Evolutionary conservation across 192 early-diverging fungal species (phyloP).

Genomic region (Pilaira anomala): DNA sequence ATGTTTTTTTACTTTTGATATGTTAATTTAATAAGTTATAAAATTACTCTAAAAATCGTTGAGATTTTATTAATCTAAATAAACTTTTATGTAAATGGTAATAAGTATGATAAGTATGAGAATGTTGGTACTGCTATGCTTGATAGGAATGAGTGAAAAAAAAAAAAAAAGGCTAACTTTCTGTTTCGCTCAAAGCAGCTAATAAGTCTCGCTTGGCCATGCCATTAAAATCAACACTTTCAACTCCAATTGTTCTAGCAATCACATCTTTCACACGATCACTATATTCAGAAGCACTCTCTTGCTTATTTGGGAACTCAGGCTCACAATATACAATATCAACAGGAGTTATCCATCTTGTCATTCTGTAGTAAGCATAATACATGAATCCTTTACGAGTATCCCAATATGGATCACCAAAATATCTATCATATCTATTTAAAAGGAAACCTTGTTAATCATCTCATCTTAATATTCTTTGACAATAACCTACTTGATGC

Average conservation of each 20-base stretch:
- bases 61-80: too few species aligned
- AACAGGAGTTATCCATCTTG: conserved; percentile 25
- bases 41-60: too few species aligned
- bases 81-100: too few species aligned
- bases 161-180: not conserved
- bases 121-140: too few species aligned
- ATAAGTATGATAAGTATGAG: too few species aligned
- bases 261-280: conserved; percentile 13
- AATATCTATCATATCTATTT: conserved; percentile 15
- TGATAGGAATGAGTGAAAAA: too few species aligned
- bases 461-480: not conserved
- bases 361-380: conserved; percentile 32
- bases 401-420: conserved; percentile 28
- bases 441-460: not conserved
- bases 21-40: too few species aligned
- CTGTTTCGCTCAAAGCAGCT: conserved; percentile 1
- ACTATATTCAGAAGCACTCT: conserved; percentile 13
- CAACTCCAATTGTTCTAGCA: conserved; percentile 5
- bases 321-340: conserved; percentile 19
- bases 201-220: conserved; percentile 21
- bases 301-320: not conserved
- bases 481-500: conserved; percentile 19
- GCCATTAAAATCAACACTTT: conserved; percentile 23
- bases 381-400: conserved; percentile 29
- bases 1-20: too few species aligned